A percentile compares a stretch with the other conserved stretches of the same genome.
phyloP scores from a whole-genome alignment of 176 grass and related monocot species.

The Raddia distichophylla region DNA sequence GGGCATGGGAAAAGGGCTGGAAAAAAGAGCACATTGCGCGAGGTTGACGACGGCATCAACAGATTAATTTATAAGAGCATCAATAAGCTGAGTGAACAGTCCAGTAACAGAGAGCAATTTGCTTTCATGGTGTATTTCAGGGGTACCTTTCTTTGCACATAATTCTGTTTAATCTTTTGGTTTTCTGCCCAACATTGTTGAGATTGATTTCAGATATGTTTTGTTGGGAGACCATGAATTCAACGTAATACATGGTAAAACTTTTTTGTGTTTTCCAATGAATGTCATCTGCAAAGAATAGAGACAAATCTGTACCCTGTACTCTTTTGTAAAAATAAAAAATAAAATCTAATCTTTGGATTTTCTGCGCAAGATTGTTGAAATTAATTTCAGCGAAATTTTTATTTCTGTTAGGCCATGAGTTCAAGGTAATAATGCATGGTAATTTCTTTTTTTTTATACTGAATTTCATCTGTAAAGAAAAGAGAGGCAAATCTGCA shows the following conservation, averaged over 20 bases:
- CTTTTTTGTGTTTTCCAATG: neutral
- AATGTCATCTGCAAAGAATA: neutral
- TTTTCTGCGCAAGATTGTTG: no score
- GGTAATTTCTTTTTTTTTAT: no score
- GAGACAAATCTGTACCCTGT: neutral
- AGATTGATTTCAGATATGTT: neutral
- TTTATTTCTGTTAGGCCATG: no score
- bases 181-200: neutral
- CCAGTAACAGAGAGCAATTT: neutral
- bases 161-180: no score
- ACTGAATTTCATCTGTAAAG: no score
- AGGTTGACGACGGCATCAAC: conserved; percentile 7
- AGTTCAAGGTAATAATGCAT: no score
- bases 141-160: neutral
- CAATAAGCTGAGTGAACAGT: neutral
- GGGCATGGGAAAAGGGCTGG: neutral
- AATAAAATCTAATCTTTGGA: no score
- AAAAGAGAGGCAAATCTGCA: no score
- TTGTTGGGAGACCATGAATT: neutral
- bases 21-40: neutral
- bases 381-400: no score
- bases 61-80: neutral
- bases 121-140: neutral
- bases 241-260: neutral
- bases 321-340: no score